These are phyloP conservation scores for Funneliformis geosporum DNA, from an alignment of 192 early-diverging fungal species.

Conservation along the genomic window DNA sequence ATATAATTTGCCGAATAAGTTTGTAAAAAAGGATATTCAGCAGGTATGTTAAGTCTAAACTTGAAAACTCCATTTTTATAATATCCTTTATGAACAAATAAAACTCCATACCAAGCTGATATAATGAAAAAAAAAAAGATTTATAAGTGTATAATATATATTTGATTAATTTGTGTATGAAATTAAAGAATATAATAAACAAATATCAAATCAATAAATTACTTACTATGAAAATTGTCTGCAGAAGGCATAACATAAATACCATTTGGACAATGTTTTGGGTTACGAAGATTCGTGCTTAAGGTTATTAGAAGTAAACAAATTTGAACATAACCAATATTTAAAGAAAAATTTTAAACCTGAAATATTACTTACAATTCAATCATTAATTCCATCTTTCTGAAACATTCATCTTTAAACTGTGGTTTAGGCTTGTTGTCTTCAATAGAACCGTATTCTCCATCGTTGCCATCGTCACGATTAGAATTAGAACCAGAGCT, in stretches of 20 bases:
- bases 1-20: neutral
- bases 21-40: constrained; percentile 65
- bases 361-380: constrained; percentile 25
- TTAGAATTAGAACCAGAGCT: neutral
- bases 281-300: constrained; percentile 73
- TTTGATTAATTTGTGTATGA: neutral
- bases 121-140: too few species aligned
- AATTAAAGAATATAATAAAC: neutral
- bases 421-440: constrained; percentile 20
- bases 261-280: constrained; percentile 83
- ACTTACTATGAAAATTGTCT: constrained; percentile 62
- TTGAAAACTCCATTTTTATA: constrained; percentile 89
- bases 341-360: neutral
- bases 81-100: constrained; percentile 90
- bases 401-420: constrained; percentile 26
- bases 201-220: neutral
- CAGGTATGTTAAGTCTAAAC: constrained; percentile 79
- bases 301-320: neutral
- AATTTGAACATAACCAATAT: neutral
- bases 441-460: neutral
- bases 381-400: constrained; percentile 35
- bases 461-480: neutral
- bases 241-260: constrained; percentile 84
- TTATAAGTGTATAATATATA: neutral
- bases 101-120: constrained; percentile 80